phyloP scores from a whole-genome alignment of 2,329 filamentous ascomycete species.

The Colletotrichum cordylinicola region DNA sequence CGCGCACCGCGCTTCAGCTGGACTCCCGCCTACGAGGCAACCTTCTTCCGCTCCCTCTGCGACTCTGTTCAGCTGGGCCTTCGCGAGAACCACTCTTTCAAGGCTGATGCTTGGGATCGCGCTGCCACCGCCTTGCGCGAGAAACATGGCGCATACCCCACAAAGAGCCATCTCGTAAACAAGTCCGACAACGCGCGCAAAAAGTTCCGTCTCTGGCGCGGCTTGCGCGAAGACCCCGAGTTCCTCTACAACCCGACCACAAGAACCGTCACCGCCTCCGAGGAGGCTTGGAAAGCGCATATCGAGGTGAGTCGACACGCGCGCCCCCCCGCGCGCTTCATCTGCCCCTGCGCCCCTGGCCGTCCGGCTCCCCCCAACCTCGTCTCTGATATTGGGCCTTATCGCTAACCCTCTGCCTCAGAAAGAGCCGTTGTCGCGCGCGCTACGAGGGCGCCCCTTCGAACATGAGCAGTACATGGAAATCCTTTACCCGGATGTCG shows the following conservation, averaged over 20 bases:
- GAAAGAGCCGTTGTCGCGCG: slow-evolving; percentile 64
- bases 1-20: slow-evolving; percentile 63
- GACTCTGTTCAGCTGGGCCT: slow-evolving; percentile 63
- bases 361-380: neutral
- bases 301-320: slow-evolving; percentile 53
- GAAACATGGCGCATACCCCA: slow-evolving; percentile 61
- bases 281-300: slow-evolving; percentile 63
- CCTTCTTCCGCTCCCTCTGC: slow-evolving; percentile 66
- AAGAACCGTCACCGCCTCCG: slow-evolving; percentile 58
- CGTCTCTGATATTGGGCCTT: neutral
- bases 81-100: slow-evolving; percentile 65
- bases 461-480: slow-evolving; percentile 68
- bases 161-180: slow-evolving; percentile 67
- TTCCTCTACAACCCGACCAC: slow-evolving; percentile 59
- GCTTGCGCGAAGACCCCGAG: slow-evolving; percentile 61
- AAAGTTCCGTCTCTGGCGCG: slow-evolving; percentile 66
- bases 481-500: slow-evolving; percentile 64
- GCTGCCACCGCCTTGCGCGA: slow-evolving; percentile 60
- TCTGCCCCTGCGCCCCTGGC: neutral
- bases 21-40: slow-evolving; percentile 63
- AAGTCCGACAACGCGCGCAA: slow-evolving; percentile 69
- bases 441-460: slow-evolving; percentile 61
- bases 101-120: slow-evolving; percentile 65
- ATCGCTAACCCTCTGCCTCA: slow-evolving; percentile 32
- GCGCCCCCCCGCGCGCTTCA: neutral